Conservation (phyloP, 345 rosid genomes). For the Mercurialis annua region DNA sequence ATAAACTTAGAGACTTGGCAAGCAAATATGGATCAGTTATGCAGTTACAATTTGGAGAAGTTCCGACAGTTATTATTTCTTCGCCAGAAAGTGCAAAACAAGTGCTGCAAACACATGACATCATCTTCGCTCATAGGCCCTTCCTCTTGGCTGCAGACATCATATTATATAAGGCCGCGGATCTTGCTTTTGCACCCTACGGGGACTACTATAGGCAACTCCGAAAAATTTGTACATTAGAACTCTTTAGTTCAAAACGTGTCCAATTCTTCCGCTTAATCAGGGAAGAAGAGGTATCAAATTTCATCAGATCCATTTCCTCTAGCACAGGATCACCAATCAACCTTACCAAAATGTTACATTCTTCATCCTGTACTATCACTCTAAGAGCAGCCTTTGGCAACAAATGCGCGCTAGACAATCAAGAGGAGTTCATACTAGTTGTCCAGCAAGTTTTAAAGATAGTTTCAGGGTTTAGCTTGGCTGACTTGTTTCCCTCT, state of each 20-base stretch:
- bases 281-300: constrained; percentile 12
- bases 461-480: constrained; percentile 12
- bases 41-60: constrained; percentile 21
- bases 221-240: not conserved
- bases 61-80: constrained; percentile 13
- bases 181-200: constrained; percentile 2
- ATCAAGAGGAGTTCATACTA: not conserved
- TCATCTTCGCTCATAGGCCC: constrained; percentile 20
- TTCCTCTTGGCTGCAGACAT: not conserved
- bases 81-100: constrained; percentile 5
- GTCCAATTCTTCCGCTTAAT: constrained; percentile 3
- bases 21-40: constrained; percentile 18
- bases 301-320: not conserved
- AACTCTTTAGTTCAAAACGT: constrained; percentile 12
- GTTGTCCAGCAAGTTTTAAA: not conserved
- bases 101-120: constrained; percentile 15
- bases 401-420: not conserved
- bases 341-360: not conserved
- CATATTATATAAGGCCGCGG: too few species aligned
- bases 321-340: not conserved
- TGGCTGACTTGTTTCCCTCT: constrained; percentile 16
- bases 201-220: constrained; percentile 24
- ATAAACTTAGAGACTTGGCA: constrained; percentile 15
- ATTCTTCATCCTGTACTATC: not conserved
- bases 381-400: constrained; percentile 18